Evolutionary conservation across 805 yeast species (phyloP).

Genomic region (Wickerhamiella domercqiae): DNA sequence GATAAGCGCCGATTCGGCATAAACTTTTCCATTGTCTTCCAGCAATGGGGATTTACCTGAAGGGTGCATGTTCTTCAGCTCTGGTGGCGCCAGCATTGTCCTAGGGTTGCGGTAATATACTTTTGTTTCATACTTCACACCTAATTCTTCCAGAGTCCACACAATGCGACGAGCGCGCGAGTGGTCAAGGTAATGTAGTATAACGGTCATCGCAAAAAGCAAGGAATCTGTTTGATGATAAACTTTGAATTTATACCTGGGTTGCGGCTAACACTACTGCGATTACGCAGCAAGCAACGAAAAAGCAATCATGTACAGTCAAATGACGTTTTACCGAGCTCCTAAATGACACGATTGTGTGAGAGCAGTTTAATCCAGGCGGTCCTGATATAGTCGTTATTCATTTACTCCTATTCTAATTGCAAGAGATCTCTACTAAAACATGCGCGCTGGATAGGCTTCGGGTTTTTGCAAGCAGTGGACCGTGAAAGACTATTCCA

Average conservation of each 20-base stretch:
- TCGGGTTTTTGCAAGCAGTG: no score
- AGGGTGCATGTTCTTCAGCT: slow-evolving; percentile 39
- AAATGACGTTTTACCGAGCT: no score
- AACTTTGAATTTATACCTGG: background rate
- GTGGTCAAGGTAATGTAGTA: slow-evolving; percentile 25
- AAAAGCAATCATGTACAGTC: no score
- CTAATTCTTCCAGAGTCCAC: slow-evolving; percentile 51
- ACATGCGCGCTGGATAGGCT: no score
- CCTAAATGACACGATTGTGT: no score
- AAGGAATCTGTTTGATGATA: background rate
- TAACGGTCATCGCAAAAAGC: slow-evolving; percentile 7
- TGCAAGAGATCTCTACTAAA: no score
- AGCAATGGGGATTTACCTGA: slow-evolving; percentile 50
- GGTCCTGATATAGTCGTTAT: no score
- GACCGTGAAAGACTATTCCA: no score
- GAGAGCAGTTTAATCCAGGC: no score
- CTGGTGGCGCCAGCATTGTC: slow-evolving; percentile 34
- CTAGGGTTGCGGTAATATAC: slow-evolving; percentile 34
- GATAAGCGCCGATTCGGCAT: slow-evolving; percentile 51
- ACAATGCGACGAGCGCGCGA: slow-evolving; percentile 47
- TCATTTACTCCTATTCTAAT: no score
- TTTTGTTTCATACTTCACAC: slow-evolving; percentile 39
- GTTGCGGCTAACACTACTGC: no score
- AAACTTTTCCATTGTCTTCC: slow-evolving; percentile 28
- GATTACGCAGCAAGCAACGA: no score